Base-by-base conservation (phyloP, 208 protist species). In the Leishmania tropica region DNA sequence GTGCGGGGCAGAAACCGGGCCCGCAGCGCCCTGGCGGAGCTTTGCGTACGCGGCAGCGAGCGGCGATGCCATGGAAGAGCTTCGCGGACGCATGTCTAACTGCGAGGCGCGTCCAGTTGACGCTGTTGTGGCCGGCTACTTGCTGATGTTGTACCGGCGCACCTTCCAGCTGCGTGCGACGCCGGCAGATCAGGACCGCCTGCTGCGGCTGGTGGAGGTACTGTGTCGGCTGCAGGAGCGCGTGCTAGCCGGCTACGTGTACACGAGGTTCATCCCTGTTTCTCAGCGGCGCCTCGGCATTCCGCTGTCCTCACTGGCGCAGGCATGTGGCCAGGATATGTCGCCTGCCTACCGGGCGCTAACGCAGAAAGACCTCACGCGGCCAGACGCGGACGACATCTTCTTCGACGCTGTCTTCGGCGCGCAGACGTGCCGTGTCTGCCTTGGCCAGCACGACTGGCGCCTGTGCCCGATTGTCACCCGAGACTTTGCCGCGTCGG, bases 81-180 rank as follows among this genome's bases (percentile, higher is more conserved):
- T 97, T 60, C 91, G 93, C n/a, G 87, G 87, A 0, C 87, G 93
- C 77, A 93, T 97, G 37, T 75, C 79, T 8, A 94, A 96, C 81
- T 77, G 82, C 42, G 87, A 79, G 58, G 92, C 87, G 45, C 87
- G 88, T 45, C 89, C 90, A 15, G 78, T 92, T 28, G 93, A 97
- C 75, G 94, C 93, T 0, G 77, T 97, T n/a, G 89, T 92, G 10
- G 89, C 93, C 0, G 92, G 89, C 6, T 96, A 96, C 81, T 62
- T 96, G 75, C 85, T 97, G 21, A 92, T 97, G 90, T 80, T 97
- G 72, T 97, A 96, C 85, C 89, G 92, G 15, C 92, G 92, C 60
- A 88, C 87, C 17, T 96, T 96, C 65, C 83, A 94, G 68, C 81
- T 97, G 65, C 84, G 86, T 21, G 91, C 94, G 21, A 90, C 83